Evolutionary conservation across 805 yeast species (phyloP).

Genomic region (Lachancea kluyveri): DNA sequence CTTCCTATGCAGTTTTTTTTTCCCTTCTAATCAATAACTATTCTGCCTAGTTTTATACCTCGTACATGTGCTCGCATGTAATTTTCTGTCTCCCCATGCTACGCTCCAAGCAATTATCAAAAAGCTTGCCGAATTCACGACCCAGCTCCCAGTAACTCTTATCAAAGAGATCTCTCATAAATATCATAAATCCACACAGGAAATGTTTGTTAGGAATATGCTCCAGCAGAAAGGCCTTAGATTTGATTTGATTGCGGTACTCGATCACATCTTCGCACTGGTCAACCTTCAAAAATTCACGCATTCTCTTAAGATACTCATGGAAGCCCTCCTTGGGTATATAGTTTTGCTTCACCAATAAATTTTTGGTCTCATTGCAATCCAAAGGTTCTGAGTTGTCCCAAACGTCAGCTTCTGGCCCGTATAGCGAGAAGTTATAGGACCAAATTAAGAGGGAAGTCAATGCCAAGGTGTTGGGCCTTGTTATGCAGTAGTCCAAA

Average conservation of each 20-base stretch:
- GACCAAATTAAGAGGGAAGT: slow-evolving; percentile 41
- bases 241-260: slow-evolving; percentile 38
- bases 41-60: no score
- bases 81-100: slow-evolving; percentile 43
- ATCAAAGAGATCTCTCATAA: slow-evolving; percentile 37
- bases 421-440: slow-evolving; percentile 41
- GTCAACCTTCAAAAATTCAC: slow-evolving; percentile 28
- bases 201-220: slow-evolving; percentile 39
- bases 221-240: slow-evolving; percentile 36
- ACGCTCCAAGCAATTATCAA: slow-evolving; percentile 49
- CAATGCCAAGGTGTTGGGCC: slow-evolving; percentile 32
- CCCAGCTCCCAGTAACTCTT: slow-evolving; percentile 51
- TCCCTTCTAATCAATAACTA: no score
- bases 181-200: slow-evolving; percentile 48
- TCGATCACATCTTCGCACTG: slow-evolving; percentile 28
- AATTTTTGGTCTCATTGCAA: background rate
- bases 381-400: slow-evolving; percentile 11
- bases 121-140: slow-evolving; percentile 46
- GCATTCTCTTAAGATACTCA: slow-evolving; percentile 45
- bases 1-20: background rate
- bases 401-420: slow-evolving; percentile 38
- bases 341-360: slow-evolving; percentile 12
- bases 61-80: slow-evolving; percentile 48
- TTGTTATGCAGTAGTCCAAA: slow-evolving; percentile 41
- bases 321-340: slow-evolving; percentile 43